These are phyloP conservation scores for Nannizziopsis arthrosporioides DNA, from an alignment of 2,329 filamentous ascomycete species.

Conservation along the genomic window DNA sequence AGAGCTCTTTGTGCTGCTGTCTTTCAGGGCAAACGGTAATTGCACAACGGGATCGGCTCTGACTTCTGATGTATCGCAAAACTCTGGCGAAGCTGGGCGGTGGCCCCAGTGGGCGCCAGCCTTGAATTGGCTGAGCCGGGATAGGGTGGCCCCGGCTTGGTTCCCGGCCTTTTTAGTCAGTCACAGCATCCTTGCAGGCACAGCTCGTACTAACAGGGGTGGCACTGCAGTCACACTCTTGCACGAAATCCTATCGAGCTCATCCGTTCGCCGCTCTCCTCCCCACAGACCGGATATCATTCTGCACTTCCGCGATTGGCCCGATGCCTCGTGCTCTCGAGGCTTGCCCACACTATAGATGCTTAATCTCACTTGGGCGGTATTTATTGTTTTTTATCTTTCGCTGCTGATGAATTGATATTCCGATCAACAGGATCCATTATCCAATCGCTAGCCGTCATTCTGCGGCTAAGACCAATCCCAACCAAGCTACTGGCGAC, in stretches of 20 bases:
- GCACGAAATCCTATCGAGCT: constrained; percentile 6
- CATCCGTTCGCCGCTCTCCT: background rate
- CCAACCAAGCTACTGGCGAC: constrained; percentile 2
- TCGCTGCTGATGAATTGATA: background rate
- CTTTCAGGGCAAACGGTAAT: background rate
- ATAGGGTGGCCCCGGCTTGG: constrained; percentile 4
- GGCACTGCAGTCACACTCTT: constrained; percentile 4
- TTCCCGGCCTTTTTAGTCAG: constrained; percentile 13
- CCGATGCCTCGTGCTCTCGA: constrained; percentile 6
- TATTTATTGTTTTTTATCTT: background rate
- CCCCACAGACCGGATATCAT: constrained; percentile 14
- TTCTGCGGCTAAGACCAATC: constrained; percentile 7
- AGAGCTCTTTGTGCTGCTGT: background rate
- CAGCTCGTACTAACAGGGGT: constrained; percentile 8
- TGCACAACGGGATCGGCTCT: background rate
- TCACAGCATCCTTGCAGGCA: constrained; percentile 15
- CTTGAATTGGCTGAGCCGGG: background rate
- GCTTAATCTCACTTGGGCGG: constrained; percentile 1
- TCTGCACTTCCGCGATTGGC: constrained; percentile 17
- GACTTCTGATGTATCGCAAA: constrained; percentile 8
- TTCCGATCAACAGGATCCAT: constrained; percentile 5
- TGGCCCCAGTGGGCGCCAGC: background rate
- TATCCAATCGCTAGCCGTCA: constrained; percentile 2
- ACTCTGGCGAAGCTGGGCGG: constrained; percentile 3
- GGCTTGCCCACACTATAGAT: constrained; percentile 6